Conservation (phyloP, 768 basidiomycete species). For the Suillus tomentosus region DNA sequence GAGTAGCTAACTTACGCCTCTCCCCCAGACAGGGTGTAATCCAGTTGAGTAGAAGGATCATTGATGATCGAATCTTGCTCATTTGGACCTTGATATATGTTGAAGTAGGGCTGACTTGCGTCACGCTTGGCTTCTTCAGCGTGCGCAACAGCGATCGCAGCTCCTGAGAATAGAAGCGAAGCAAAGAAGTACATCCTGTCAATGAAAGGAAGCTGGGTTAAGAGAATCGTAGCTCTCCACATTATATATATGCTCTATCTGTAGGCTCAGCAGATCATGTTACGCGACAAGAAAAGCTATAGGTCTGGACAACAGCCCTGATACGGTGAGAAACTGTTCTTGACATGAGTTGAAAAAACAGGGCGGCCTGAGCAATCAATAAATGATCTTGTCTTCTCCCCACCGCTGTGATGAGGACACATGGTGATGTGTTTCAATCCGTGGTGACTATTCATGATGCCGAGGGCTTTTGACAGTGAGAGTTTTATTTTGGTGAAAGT, state of each 20-base stretch:
- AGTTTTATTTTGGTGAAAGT: background rate
- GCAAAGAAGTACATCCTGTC: slow-evolving; percentile 13
- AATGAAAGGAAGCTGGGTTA: slow-evolving; percentile 12
- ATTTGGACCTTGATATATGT: slow-evolving; percentile 18
- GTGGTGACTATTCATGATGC: background rate
- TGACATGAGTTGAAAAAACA: background rate
- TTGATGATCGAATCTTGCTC: slow-evolving; percentile 16
- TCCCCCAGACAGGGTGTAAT: slow-evolving; percentile 21
- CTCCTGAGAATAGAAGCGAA: slow-evolving; percentile 13
- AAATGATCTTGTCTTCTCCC: background rate
- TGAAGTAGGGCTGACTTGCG: slow-evolving; percentile 16
- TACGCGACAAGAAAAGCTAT: background rate
- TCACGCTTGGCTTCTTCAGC: slow-evolving; percentile 15
- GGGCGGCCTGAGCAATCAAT: background rate
- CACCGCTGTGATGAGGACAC: background rate
- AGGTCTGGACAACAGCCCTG: background rate
- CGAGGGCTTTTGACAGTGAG: background rate
- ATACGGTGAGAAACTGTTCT: slow-evolving; percentile 11
- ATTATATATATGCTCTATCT: background rate
- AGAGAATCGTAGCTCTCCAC: slow-evolving; percentile 3
- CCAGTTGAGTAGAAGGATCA: slow-evolving; percentile 17
- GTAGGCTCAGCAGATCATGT: no score
- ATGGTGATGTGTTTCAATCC: background rate
- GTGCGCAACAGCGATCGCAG: slow-evolving; percentile 7
- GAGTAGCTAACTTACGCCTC: slow-evolving; percentile 13